Evolutionary conservation across 176 grass and related monocot species (phyloP).

Genomic region (Chrysopogon serrulatus): DNA sequence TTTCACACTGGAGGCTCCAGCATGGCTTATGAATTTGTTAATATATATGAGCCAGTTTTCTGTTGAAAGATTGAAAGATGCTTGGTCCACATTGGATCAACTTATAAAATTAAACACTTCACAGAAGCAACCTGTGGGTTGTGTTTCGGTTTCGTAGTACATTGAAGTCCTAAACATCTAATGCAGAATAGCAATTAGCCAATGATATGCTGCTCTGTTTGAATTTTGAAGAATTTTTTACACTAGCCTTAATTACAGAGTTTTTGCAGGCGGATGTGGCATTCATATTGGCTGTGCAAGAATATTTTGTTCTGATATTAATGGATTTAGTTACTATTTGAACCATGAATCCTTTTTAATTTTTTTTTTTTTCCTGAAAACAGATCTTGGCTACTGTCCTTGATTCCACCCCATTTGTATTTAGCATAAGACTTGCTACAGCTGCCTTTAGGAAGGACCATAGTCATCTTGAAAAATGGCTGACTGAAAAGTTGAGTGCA

Average conservation of each 20-base stretch:
- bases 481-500: slow-evolving; percentile 60
- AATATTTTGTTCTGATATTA: not conserved
- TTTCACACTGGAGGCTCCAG: not conserved
- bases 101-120: not conserved
- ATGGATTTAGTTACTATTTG: not conserved
- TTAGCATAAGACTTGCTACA: slow-evolving; percentile 82
- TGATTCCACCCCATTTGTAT: slow-evolving; percentile 61
- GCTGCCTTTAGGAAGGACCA: slow-evolving; percentile 64
- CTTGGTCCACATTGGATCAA: not conserved
- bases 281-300: not conserved
- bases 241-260: not conserved
- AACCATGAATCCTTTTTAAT: not conserved
- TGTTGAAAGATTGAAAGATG: not conserved
- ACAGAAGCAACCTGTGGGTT: not conserved
- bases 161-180: not conserved
- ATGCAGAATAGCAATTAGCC: not conserved
- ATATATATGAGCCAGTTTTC: not conserved
- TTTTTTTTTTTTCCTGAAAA: slow-evolving; percentile 21
- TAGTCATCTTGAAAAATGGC: slow-evolving; percentile 89
- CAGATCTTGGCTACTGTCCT: slow-evolving; percentile 75
- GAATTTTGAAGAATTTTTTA: not conserved
- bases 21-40: not conserved
- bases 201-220: not conserved
- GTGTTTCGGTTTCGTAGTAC: not conserved
- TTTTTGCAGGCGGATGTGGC: not conserved